Base-by-base conservation (phyloP, 495 filamentous ascomycete species). In the Tuber umbilicatum region DNA sequence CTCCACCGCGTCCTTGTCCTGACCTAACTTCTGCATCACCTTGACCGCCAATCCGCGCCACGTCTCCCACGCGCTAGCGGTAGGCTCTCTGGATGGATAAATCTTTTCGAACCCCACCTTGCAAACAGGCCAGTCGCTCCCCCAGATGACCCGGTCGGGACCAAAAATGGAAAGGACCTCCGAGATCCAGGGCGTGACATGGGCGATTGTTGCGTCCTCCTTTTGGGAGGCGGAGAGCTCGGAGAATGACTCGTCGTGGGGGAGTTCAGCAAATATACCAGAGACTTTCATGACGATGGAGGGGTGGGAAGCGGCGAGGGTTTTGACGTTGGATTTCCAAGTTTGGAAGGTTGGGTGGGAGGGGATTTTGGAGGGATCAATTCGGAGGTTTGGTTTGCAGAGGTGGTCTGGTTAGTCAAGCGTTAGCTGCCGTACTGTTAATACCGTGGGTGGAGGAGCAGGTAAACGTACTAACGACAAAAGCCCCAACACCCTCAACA, bases 101-200 rank as follows among this genome's bases (percentile, higher is more conserved):
- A 82, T 82, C 70, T 69, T 70, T 23, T 40, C 68, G 55, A 77
- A 77, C 6, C 76, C 76, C 5, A 77, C 5, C 27, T 90, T 92
- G 84, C 92, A 95, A 1, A 97, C 91, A 0, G 93, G 93, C 94
- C 94, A 97, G 82, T 97, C 93, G 68, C 90, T 93, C 4, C 90
- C 94, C 83, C 93, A 97, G 90, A 97, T 92, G 73, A 95, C 86
- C 50, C 92, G 85, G 17, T 85, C 79, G 1, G 90, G 83, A 6
- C 90, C 89, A 82, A 97, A 97, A 1, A 86, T 84, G 31, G 88
- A 86, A 50, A 94, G 85, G 0, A 91, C 82, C 3, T 88, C 86
- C 50, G 88, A 86, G 0, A 93, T 86, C 90, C 92, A 96, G 5
- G 89, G 90, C 67, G 81, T 81, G 5, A 91, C 74, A n/a, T 75